Percentiles rank a stretch among this genome's conserved stretches.
phyloP scores from a whole-genome alignment of 352 stramenopile genomes.

The Pythium phragmiticola region DNA sequence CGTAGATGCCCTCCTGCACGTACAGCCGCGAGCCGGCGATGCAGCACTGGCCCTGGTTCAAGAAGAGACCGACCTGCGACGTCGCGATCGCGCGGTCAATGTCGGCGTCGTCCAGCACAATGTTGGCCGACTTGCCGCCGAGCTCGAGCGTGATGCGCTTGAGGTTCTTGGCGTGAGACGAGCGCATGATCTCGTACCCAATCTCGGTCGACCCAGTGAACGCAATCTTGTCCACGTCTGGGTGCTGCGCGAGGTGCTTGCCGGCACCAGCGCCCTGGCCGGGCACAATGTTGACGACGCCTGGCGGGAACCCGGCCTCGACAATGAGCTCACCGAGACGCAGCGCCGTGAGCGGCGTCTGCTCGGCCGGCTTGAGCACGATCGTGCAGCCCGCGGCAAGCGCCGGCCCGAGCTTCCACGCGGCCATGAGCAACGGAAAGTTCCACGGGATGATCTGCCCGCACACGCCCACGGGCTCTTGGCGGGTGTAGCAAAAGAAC shows the following conservation, averaged over 20 bases:
- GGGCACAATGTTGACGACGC: conserved; percentile 69
- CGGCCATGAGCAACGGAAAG: conserved; percentile 58
- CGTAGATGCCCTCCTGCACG: conserved; percentile 63
- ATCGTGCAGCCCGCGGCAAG: conserved; percentile 92
- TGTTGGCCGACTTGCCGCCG: conserved; percentile 87
- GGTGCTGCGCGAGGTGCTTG: conserved; percentile 54
- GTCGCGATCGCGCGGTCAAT: conserved; percentile 76
- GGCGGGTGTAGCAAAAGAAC: conserved; percentile 56
- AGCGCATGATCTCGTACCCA: conserved; percentile 56
- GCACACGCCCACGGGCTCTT: conserved; percentile 66
- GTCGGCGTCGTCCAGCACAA: conserved; percentile 77
- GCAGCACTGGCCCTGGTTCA: conserved; percentile 82
- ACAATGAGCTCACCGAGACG: conserved; percentile 63
- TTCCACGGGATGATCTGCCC: conserved; percentile 68
- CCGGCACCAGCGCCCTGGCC: conserved; percentile 56
- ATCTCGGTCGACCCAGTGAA: conserved; percentile 84
- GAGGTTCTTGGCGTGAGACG: conserved; percentile 46
- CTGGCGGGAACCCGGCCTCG: conserved; percentile 60
- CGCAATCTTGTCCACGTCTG: conserved; percentile 70
- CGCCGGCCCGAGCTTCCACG: conserved; percentile 82
- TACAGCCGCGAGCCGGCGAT: conserved; percentile 72
- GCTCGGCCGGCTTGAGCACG: conserved; percentile 93
- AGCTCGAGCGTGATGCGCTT: conserved; percentile 76
- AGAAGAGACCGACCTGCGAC: conserved; percentile 72
- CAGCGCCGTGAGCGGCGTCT: conserved; percentile 89